Percentiles rank a stretch among this genome's conserved stretches.
Conservation (phyloP, 2,329 filamentous ascomycete species). For the Aspergillus felis region DNA sequence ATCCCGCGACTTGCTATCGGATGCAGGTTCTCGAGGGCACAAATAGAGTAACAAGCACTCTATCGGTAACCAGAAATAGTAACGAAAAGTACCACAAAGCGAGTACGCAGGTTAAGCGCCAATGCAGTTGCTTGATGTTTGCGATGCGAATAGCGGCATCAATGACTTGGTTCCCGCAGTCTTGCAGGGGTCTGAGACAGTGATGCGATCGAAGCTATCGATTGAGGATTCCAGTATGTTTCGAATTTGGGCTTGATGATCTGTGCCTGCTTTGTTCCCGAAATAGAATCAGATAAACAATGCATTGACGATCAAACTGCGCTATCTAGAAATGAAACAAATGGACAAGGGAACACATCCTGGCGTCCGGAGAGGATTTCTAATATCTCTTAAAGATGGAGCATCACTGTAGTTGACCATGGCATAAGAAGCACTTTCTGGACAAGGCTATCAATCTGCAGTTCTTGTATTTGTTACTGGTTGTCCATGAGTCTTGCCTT, state of each 20-base stretch:
- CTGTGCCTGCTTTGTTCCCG: neutral
- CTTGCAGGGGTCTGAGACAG: neutral
- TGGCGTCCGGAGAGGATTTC: neutral
- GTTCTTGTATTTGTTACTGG: neutral
- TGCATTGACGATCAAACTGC: neutral
- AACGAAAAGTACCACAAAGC: neutral
- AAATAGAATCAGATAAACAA: neutral
- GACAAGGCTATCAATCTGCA: neutral
- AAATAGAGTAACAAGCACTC: neutral
- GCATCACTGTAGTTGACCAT: neutral
- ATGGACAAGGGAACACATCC: neutral
- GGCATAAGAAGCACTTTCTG: neutral
- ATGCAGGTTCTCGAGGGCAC: neutral
- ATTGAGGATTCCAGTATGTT: neutral
- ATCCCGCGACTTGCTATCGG: neutral
- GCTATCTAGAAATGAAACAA: neutral
- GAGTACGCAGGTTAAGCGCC: neutral
- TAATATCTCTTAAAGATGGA: neutral
- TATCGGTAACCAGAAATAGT: neutral
- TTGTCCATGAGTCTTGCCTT: neutral
- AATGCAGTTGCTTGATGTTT: neutral
- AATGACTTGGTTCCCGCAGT: neutral
- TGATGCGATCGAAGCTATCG: neutral
- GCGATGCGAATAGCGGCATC: neutral
- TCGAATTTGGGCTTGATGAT: neutral